Evolutionary conservation across 352 stramenopile genomes (phyloP).

Genomic region (Globisporangium paroecandrum): DNA sequence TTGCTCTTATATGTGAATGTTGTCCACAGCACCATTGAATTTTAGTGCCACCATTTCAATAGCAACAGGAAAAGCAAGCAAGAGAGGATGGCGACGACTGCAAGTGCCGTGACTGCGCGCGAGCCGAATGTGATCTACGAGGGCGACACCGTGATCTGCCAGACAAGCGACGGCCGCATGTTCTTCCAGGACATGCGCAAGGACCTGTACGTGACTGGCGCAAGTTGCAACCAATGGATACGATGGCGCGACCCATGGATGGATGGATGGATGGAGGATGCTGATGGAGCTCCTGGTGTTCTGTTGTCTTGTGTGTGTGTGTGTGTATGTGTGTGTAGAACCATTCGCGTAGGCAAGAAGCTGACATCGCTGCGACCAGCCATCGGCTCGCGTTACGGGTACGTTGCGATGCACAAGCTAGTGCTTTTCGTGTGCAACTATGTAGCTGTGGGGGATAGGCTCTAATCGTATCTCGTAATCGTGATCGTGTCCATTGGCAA

Average conservation of each 20-base stretch:
- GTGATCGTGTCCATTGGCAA: too few species aligned
- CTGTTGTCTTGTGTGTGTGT: background rate
- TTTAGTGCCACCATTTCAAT: background rate
- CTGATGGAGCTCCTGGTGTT: background rate
- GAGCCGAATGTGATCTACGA: slow-evolving; percentile 79
- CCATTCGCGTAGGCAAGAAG: slow-evolving; percentile 83
- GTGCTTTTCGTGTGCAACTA: background rate
- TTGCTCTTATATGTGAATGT: background rate
- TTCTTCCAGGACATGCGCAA: slow-evolving; percentile 80
- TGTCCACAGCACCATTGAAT: background rate
- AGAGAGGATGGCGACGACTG: slow-evolving; percentile 2
- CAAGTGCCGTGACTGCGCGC: slow-evolving; percentile 18
- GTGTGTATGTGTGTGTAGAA: slow-evolving; percentile 19
- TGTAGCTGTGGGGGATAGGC: background rate
- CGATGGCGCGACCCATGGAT: background rate
- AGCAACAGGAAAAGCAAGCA: background rate
- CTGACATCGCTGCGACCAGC: slow-evolving; percentile 62
- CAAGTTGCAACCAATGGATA: background rate
- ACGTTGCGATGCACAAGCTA: background rate
- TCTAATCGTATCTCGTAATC: background rate
- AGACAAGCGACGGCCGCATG: slow-evolving; percentile 80
- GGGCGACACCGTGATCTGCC: slow-evolving; percentile 83
- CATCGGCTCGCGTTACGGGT: slow-evolving; percentile 76
- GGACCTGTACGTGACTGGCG: slow-evolving; percentile 44
- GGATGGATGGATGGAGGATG: slow-evolving; percentile 2